These are phyloP conservation scores for Porphyridium purpureum DNA, from an alignment of 23 red algal genomes.

Conservation along the genomic window DNA sequence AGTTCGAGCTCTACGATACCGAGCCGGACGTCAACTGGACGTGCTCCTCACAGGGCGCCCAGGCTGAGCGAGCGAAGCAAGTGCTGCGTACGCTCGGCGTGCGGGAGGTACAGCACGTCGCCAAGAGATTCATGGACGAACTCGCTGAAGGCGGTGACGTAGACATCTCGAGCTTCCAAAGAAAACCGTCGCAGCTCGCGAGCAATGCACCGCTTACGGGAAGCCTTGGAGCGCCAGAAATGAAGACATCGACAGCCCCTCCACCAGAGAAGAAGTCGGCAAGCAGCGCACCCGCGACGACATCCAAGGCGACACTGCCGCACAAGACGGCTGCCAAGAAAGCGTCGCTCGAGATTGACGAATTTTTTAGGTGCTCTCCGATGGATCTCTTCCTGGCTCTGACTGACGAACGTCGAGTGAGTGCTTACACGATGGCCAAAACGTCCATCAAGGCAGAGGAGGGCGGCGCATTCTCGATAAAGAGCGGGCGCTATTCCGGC, in stretches of 20 bases:
- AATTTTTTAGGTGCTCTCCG: not conserved
- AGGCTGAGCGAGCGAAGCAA: too few relatives aligned
- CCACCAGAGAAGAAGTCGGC: too few relatives aligned
- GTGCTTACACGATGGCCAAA: not conserved
- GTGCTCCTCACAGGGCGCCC: too few relatives aligned
- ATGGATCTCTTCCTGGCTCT: not conserved
- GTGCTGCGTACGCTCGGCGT: too few relatives aligned
- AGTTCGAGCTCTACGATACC: constrained; percentile 62
- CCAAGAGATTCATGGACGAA: too few relatives aligned
- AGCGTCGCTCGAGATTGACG: not conserved
- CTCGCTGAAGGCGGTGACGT: too few relatives aligned
- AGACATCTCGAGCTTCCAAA: too few relatives aligned
- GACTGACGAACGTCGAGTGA: not conserved
- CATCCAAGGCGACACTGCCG: not conserved
- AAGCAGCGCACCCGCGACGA: not conserved
- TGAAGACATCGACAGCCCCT: too few relatives aligned
- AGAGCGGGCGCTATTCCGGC: not conserved
- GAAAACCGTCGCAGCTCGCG: too few relatives aligned
- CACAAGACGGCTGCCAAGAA: not conserved
- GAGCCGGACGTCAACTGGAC: constrained; percentile 60
- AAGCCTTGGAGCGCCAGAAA: too few relatives aligned
- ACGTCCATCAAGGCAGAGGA: not conserved
- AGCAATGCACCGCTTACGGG: too few relatives aligned
- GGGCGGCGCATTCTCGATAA: not conserved
- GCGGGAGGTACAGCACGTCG: too few relatives aligned